These are phyloP conservation scores for Caloboletus inedulis DNA, from an alignment of 1,284 basidiomycete species.

Conservation along the genomic window DNA sequence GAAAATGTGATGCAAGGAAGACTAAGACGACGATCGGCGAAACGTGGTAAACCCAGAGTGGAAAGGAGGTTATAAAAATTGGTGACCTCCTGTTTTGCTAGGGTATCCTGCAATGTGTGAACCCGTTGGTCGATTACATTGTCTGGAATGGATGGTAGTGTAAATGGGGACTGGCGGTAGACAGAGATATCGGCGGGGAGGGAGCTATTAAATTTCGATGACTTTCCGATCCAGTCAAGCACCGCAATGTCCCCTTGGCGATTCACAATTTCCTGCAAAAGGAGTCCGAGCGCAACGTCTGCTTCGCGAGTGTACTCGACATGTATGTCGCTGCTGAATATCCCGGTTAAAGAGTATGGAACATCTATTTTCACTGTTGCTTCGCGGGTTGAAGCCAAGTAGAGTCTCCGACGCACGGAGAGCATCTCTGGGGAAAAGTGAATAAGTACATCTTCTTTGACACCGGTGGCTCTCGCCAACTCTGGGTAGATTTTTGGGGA, in stretches of 20 bases:
- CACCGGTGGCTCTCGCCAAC: background rate
- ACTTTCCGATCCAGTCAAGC: slow-evolving; percentile 17
- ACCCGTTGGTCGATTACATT: background rate
- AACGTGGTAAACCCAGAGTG: background rate
- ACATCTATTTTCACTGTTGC: slow-evolving; percentile 10
- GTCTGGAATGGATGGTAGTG: background rate
- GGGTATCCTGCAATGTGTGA: background rate
- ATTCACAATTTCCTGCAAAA: slow-evolving; percentile 15
- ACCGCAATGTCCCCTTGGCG: slow-evolving; percentile 6
- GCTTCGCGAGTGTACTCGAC: slow-evolving; percentile 3
- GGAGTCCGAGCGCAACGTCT: slow-evolving; percentile 10
- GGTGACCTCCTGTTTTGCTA: background rate
- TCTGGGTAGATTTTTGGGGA: slow-evolving; percentile 2
- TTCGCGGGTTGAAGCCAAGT: slow-evolving; percentile 13
- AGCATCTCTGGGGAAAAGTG: slow-evolving; percentile 9
- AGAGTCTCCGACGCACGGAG: slow-evolving; percentile 8
- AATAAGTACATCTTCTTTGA: background rate
- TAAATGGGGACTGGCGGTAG: slow-evolving; percentile 6
- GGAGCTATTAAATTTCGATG: slow-evolving; percentile 19
- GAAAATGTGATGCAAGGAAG: slow-evolving; percentile 17
- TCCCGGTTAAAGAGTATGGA: slow-evolving; percentile 19
- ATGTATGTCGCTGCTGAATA: slow-evolving; percentile 12
- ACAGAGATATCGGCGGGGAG: slow-evolving; percentile 8
- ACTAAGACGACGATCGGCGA: slow-evolving; percentile 5
- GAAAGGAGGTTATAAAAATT: background rate